These are phyloP conservation scores for Trypanosoma caninum DNA, from an alignment of 208 protist species.

Conservation along the genomic window DNA sequence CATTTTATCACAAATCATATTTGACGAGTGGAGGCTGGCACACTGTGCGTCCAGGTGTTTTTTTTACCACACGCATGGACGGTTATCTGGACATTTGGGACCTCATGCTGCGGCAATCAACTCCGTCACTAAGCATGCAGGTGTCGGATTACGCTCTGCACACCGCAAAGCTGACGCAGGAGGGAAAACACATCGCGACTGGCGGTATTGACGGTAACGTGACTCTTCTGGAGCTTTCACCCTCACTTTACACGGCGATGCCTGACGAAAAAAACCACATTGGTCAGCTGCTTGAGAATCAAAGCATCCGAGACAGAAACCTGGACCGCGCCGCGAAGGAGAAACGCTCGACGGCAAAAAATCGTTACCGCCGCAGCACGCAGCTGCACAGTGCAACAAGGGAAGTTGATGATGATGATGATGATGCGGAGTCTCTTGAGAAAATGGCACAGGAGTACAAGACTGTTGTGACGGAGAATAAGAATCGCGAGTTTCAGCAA, in stretches of 20 bases:
- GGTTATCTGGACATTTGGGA: slow-evolving; percentile 96
- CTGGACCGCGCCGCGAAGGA: slow-evolving; percentile 87
- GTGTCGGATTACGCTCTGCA: slow-evolving; percentile 90
- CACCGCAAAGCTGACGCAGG: slow-evolving; percentile 69
- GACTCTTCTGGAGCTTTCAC: slow-evolving; percentile 92
- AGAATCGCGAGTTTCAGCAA: slow-evolving; percentile 26
- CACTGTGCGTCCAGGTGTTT: slow-evolving; percentile 91
- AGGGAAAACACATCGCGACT: slow-evolving; percentile 85
- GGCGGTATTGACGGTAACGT: slow-evolving; percentile 93
- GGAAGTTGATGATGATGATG: slow-evolving; percentile 27
- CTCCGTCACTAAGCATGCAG: slow-evolving; percentile 89
- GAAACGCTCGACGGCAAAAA: slow-evolving; percentile 60
- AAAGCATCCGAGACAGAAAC: slow-evolving; percentile 93
- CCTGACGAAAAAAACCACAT: slow-evolving; percentile 89
- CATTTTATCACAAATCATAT: slow-evolving; percentile 94
- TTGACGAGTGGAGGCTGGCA: slow-evolving; percentile 94
- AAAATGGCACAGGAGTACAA: slow-evolving; percentile 53
- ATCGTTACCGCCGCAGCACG: slow-evolving; percentile 72
- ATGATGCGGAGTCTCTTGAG: slow-evolving; percentile 50
- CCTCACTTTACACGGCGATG: slow-evolving; percentile 77
- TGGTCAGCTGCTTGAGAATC: slow-evolving; percentile 90
- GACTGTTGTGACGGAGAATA: slow-evolving; percentile 39
- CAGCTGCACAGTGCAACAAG: slow-evolving; percentile 35
- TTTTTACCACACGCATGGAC: slow-evolving; percentile 96
- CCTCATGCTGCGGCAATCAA: slow-evolving; percentile 92